Evolutionary conservation across 768 basidiomycete species (phyloP).

Genomic region (Collybiopsis luxurians): DNA sequence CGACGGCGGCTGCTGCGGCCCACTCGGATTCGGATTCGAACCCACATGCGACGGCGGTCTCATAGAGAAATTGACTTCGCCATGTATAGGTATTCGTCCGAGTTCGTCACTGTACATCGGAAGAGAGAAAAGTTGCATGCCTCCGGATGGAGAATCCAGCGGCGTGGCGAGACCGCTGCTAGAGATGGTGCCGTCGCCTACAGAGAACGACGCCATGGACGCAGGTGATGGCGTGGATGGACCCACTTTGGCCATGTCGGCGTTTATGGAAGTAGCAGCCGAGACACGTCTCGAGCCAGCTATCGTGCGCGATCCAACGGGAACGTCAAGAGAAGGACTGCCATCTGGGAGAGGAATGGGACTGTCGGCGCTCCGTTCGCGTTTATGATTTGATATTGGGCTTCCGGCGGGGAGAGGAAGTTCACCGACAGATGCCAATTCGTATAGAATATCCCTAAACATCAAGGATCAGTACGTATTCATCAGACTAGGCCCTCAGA

Average conservation of each 20-base stretch:
- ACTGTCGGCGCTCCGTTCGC: slow-evolving; percentile 59
- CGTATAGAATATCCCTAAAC: slow-evolving; percentile 68
- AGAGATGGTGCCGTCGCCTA: neutral
- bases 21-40: neutral
- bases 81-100: slow-evolving; percentile 40
- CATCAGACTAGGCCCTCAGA: neutral
- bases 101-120: slow-evolving; percentile 44
- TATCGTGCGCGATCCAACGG: neutral
- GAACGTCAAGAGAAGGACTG: neutral
- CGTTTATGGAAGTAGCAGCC: neutral
- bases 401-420: slow-evolving; percentile 61
- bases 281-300: slow-evolving; percentile 4
- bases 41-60: neutral
- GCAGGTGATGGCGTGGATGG: neutral
- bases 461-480: neutral
- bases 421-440: slow-evolving; percentile 69
- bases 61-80: slow-evolving; percentile 3
- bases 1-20: neutral
- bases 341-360: slow-evolving; percentile 21
- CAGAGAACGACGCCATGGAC: neutral
- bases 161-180: neutral
- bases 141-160: no score
- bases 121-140: slow-evolving; percentile 21
- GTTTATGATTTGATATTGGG: slow-evolving; percentile 51
- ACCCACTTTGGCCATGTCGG: neutral